Percentiles rank a stretch among this genome's conserved stretches.
Conservation (phyloP, 495 filamentous ascomycete species). For the Niebla homalea region DNA sequence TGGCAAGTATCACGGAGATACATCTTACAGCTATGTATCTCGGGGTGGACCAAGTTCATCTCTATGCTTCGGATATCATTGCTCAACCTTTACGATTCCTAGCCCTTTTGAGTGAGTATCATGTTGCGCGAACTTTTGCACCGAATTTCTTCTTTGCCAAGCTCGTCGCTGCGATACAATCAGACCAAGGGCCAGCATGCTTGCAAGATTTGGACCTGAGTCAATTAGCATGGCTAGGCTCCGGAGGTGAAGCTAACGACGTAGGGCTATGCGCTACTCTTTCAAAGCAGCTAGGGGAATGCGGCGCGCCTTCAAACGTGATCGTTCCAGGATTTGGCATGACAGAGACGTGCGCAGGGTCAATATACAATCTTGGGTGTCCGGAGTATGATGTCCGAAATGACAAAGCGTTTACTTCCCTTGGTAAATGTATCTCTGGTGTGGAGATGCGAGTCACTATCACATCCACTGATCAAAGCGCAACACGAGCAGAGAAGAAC, state of each 20-base stretch:
- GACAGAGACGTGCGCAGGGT: constrained; percentile 42
- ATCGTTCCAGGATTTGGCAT: constrained; percentile 38
- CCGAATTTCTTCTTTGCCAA: constrained; percentile 41
- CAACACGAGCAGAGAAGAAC: no score
- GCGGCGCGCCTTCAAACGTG: constrained; percentile 25
- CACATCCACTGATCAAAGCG: background rate
- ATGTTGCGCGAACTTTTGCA: constrained; percentile 34
- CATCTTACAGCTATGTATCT: constrained; percentile 33
- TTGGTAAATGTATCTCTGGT: constrained; percentile 29
- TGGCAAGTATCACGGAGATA: constrained; percentile 35
- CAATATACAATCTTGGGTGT: constrained; percentile 27
- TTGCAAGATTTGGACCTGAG: constrained; percentile 15
- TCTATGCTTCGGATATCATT: constrained; percentile 28
- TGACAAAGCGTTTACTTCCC: constrained; percentile 19
- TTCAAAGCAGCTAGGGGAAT: constrained; percentile 16
- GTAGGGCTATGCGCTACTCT: constrained; percentile 19
- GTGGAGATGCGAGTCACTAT: constrained; percentile 28
- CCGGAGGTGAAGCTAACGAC: constrained; percentile 31
- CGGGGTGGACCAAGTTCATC: constrained; percentile 34
- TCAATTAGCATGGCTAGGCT: constrained; percentile 17
- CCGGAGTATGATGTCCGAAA: constrained; percentile 23
- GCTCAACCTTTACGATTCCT: constrained; percentile 27
- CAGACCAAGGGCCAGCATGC: no score
- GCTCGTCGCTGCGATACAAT: background rate
- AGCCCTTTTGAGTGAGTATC: constrained; percentile 26